Evolutionary conservation across 164 flowering plant species (phyloP).

Genomic region (Annona squamosa): DNA sequence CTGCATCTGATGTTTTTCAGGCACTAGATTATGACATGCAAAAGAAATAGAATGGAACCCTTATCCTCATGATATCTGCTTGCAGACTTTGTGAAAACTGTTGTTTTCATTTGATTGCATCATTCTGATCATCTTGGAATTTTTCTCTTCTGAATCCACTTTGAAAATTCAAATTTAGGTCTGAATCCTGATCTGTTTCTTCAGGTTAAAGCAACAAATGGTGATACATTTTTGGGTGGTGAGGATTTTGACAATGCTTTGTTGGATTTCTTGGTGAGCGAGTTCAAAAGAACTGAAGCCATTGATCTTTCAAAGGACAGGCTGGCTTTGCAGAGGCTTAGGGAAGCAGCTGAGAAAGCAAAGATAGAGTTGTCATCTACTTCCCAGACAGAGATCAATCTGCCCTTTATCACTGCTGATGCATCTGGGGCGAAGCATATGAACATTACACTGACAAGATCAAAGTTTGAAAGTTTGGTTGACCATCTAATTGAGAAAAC

Average conservation of each 20-base stretch:
- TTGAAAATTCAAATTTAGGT: neutral
- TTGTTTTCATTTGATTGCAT: neutral
- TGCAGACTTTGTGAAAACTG: neutral
- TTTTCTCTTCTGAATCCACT: neutral
- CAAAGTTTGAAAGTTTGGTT: slow-evolving; percentile 56
- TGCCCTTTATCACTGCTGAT: slow-evolving; percentile 70
- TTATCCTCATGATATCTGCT: neutral
- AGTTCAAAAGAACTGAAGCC: slow-evolving; percentile 50
- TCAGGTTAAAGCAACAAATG: slow-evolving; percentile 79
- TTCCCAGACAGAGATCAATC: slow-evolving; percentile 60
- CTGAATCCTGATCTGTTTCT: neutral
- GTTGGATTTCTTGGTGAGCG: slow-evolving; percentile 49
- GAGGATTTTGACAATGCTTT: slow-evolving; percentile 68
- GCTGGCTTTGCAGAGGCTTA: slow-evolving; percentile 62
- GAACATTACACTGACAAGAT: slow-evolving; percentile 56
- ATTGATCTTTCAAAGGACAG: slow-evolving; percentile 60
- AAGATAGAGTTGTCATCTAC: slow-evolving; percentile 69
- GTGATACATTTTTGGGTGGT: slow-evolving; percentile 74
- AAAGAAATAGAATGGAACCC: neutral
- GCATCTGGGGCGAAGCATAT: slow-evolving; percentile 68
- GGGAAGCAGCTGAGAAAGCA: slow-evolving; percentile 76
- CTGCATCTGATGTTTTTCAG: neutral
- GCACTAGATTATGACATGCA: neutral
- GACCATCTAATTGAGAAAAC: slow-evolving; percentile 54
- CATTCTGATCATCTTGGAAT: neutral